These are phyloP conservation scores for Rhodamnia rubescens DNA, from an alignment of 345 rosid genomes.

Conservation along the genomic window DNA sequence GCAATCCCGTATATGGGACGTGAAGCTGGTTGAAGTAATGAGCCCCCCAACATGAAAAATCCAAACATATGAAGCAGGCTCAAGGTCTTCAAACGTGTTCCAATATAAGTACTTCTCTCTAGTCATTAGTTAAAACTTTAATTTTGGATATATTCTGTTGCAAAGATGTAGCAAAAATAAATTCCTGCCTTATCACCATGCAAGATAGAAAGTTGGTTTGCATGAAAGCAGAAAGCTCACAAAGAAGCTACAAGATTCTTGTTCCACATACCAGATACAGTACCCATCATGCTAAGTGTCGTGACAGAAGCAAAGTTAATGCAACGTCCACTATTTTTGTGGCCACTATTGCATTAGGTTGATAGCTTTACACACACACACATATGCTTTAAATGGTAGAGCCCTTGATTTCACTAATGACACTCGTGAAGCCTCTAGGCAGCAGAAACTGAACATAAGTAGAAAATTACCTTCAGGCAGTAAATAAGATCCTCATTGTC, in stretches of 20 bases:
- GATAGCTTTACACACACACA: not conserved
- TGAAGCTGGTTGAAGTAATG: not conserved
- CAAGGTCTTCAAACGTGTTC: not conserved
- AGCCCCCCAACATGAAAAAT: not conserved
- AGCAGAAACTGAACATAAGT: not conserved
- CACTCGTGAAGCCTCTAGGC: not conserved
- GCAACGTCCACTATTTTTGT: not conserved
- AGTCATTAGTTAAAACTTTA: not conserved
- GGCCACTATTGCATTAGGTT: not conserved
- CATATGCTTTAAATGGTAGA: not conserved
- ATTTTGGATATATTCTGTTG: not conserved
- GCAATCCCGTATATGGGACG: not conserved
- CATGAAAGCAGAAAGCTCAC: not conserved
- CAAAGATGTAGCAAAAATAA: not conserved
- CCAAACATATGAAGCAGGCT: not conserved
- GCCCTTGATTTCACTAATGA: not conserved
- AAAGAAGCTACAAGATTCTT: not conserved
- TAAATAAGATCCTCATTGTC: constrained; percentile 88
- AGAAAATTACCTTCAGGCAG: constrained; percentile 70
- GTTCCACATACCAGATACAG: not conserved
- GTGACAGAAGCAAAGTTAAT: not conserved
- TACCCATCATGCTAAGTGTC: not conserved
- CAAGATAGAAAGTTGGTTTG: not conserved
- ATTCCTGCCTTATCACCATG: not conserved
- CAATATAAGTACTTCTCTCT: not conserved